Percentiles rank a stretch among this genome's conserved stretches.
Evolutionary conservation across 306 rosid species (phyloP).

Genomic region (Betula pendula): DNA sequence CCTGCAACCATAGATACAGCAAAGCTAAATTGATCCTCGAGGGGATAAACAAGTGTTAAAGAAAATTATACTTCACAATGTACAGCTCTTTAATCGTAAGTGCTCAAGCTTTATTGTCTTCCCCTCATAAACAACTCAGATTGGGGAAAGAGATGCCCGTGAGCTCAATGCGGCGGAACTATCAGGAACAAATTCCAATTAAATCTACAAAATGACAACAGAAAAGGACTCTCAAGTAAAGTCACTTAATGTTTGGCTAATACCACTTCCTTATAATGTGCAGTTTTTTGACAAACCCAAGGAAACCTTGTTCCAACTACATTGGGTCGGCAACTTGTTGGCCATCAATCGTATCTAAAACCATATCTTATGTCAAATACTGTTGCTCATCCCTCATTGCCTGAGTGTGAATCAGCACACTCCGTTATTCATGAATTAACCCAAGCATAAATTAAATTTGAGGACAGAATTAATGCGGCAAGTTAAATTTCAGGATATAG

Average conservation of each 20-base stretch:
- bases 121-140: not conserved
- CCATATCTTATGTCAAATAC: not conserved
- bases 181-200: not conserved
- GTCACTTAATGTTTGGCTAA: not conserved
- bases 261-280: not conserved
- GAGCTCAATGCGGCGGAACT: not conserved
- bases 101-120: not conserved
- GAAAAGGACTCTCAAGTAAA: not conserved
- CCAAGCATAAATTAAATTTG: not conserved
- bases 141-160: not conserved
- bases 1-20: constrained; percentile 44
- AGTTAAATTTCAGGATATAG: not conserved
- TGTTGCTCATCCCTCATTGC: not conserved
- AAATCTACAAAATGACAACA: not conserved
- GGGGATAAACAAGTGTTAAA: not conserved
- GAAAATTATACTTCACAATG: not conserved
- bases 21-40: not conserved
- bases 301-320: not conserved
- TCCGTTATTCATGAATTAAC: not conserved
- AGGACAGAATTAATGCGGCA: no score
- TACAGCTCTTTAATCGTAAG: not conserved
- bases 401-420: not conserved
- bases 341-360: not conserved
- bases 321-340: not conserved
- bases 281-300: not conserved